Conservation (phyloP, 768 basidiomycete species). For the Rhizopogon vesiculosus region DNA sequence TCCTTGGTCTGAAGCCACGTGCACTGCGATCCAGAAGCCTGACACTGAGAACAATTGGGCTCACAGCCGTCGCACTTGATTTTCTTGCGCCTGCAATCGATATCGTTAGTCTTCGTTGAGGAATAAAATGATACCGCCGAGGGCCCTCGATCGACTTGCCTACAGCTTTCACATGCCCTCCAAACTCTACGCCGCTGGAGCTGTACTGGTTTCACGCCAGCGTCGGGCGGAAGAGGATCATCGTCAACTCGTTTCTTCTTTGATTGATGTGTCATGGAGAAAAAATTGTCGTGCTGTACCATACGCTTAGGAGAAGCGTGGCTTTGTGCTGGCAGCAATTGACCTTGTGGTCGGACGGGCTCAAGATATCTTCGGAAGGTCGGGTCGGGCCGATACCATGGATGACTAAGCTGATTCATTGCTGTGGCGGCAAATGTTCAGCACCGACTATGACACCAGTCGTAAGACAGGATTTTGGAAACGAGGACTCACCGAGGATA, state of each 20-base stretch:
- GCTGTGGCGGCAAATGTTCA: background rate
- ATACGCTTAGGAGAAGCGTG: constrained; percentile 15
- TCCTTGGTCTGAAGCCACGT: constrained; percentile 92
- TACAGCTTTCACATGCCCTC: constrained; percentile 88
- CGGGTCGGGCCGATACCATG: constrained; percentile 30
- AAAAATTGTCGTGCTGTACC: constrained; percentile 38
- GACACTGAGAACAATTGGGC: constrained; percentile 81
- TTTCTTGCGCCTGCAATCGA: constrained; percentile 70
- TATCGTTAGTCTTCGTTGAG: constrained; percentile 12
- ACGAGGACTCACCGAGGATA: background rate
- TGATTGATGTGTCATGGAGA: constrained; percentile 47
- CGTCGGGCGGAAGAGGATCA: constrained; percentile 42
- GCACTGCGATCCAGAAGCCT: constrained; percentile 68
- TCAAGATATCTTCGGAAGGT: constrained; percentile 30
- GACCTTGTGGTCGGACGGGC: constrained; percentile 13
- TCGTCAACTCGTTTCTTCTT: constrained; percentile 81
- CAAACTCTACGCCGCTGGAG: constrained; percentile 79
- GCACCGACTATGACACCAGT: background rate
- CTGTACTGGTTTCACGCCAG: constrained; percentile 65
- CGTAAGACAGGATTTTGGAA: background rate
- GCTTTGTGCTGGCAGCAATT: constrained; percentile 14
- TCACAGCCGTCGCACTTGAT: constrained; percentile 90
- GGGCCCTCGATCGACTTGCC: constrained; percentile 40
- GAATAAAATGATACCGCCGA: constrained; percentile 7
- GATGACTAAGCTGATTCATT: constrained; percentile 31